phyloP scores from a whole-genome alignment of 768 basidiomycete species.

The Psilocybe sp. region DNA sequence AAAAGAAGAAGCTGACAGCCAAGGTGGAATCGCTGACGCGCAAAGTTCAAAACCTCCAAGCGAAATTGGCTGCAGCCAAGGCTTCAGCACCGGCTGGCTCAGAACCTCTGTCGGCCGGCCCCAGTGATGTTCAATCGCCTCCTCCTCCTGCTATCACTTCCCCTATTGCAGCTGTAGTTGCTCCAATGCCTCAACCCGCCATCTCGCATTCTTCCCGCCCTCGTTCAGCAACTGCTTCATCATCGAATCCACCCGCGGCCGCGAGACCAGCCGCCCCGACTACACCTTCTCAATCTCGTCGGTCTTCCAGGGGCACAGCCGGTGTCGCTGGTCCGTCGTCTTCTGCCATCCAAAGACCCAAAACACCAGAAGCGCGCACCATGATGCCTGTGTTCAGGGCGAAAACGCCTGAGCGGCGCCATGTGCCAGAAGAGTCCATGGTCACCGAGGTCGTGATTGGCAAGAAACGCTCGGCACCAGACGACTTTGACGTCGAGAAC shows the following conservation, averaged over 20 bases:
- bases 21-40: constrained; percentile 72
- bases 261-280: constrained; percentile 1
- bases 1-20: constrained; percentile 70
- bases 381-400: constrained; percentile 45
- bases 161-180: neutral
- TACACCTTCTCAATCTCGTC: constrained; percentile 15
- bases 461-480: constrained; percentile 74
- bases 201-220: constrained; percentile 18
- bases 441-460: constrained; percentile 45
- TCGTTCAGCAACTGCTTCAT: constrained; percentile 26
- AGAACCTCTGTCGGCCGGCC: constrained; percentile 6
- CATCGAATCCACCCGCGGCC: constrained; percentile 16
- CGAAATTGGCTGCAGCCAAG: constrained; percentile 58
- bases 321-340: constrained; percentile 42
- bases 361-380: constrained; percentile 50
- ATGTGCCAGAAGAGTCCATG: constrained; percentile 23
- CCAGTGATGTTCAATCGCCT: no score
- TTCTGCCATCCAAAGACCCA: constrained; percentile 33
- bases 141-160: neutral
- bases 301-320: constrained; percentile 25
- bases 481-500: constrained; percentile 63
- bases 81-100: constrained; percentile 20
- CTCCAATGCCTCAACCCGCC: constrained; percentile 6
- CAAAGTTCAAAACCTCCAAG: constrained; percentile 70
- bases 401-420: constrained; percentile 46